These are phyloP conservation scores for Onygena corvina DNA, from an alignment of 2,329 filamentous ascomycete genomes.

Conservation along the genomic window DNA sequence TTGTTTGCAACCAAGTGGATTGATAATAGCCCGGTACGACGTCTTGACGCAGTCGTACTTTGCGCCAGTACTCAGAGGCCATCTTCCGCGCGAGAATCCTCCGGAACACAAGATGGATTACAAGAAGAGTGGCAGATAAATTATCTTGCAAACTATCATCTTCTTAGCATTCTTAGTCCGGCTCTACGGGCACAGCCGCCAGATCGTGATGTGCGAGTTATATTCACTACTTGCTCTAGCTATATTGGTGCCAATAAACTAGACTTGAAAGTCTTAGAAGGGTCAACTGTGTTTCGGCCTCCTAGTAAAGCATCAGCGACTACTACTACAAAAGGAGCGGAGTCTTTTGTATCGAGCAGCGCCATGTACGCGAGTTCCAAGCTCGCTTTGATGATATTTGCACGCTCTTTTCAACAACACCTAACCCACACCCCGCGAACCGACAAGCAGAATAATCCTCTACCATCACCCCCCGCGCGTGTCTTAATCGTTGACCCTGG, in stretches of 20 bases:
- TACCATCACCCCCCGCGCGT: slow-evolving; percentile 61
- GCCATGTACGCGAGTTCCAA: slow-evolving; percentile 51
- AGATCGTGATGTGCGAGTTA: slow-evolving; percentile 80
- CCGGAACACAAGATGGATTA: slow-evolving; percentile 61
- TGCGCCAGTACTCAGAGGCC: slow-evolving; percentile 71
- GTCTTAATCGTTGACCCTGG: slow-evolving; percentile 85
- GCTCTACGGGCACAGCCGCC: slow-evolving; percentile 83
- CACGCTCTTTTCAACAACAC: slow-evolving; percentile 83
- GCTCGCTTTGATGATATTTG: slow-evolving; percentile 78
- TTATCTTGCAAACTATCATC: slow-evolving; percentile 88
- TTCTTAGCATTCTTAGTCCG: slow-evolving; percentile 80
- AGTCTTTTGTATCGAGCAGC: slow-evolving; percentile 8
- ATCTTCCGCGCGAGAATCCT: slow-evolving; percentile 44
- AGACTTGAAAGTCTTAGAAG: slow-evolving; percentile 29
- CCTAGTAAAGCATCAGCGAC: slow-evolving; percentile 12
- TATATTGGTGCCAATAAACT: slow-evolving; percentile 65
- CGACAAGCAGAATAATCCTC: slow-evolving; percentile 6
- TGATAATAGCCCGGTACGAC: slow-evolving; percentile 78
- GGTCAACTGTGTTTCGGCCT: slow-evolving; percentile 35
- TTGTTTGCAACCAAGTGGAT: slow-evolving; percentile 96
- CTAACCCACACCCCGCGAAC: slow-evolving; percentile 33
- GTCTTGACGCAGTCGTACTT: slow-evolving; percentile 81
- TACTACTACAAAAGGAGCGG: slow-evolving; percentile 10
- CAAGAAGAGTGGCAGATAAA: slow-evolving; percentile 92
- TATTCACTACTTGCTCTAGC: slow-evolving; percentile 75